Conservation (phyloP, 2,329 filamentous ascomycete species). For the Clonostachys byssicola region DNA sequence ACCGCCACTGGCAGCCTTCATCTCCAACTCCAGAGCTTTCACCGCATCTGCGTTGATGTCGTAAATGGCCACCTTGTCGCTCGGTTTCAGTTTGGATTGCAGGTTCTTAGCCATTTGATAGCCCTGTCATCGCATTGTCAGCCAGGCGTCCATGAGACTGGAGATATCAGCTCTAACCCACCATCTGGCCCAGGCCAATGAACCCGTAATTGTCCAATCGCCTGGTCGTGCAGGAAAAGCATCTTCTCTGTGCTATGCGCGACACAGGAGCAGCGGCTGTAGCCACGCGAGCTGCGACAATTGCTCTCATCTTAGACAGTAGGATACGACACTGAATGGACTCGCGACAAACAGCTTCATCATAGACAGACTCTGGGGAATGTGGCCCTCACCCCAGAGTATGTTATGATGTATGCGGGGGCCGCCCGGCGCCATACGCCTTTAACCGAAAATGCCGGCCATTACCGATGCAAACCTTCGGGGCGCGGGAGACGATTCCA, state of each 20-base stretch:
- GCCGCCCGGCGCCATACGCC: no score
- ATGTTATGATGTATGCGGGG: no score
- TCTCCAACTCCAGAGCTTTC: constrained; percentile 41
- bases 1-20: constrained; percentile 35
- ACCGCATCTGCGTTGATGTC: constrained; percentile 50
- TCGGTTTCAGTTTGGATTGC: constrained; percentile 47
- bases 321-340: neutral
- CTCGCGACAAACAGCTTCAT: neutral
- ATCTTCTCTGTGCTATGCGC: constrained; percentile 28
- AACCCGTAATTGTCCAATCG: constrained; percentile 53
- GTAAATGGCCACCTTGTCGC: constrained; percentile 48
- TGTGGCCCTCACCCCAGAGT: no score
- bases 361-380: no score
- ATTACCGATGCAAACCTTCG: constrained; percentile 5
- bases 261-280: constrained; percentile 1
- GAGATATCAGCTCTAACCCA: constrained; percentile 18
- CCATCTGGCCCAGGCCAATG: constrained; percentile 59
- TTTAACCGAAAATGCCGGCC: constrained; percentile 4
- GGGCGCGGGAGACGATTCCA: neutral
- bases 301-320: constrained; percentile 1
- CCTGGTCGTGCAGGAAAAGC: constrained; percentile 43
- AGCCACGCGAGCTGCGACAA: no score
- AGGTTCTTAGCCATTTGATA: constrained; percentile 62
- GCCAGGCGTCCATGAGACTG: neutral
- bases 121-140: constrained; percentile 30